Evolutionary conservation across 108 stramenopile species (phyloP).

Genomic region (Chaetoceros tenuissimus): DNA sequence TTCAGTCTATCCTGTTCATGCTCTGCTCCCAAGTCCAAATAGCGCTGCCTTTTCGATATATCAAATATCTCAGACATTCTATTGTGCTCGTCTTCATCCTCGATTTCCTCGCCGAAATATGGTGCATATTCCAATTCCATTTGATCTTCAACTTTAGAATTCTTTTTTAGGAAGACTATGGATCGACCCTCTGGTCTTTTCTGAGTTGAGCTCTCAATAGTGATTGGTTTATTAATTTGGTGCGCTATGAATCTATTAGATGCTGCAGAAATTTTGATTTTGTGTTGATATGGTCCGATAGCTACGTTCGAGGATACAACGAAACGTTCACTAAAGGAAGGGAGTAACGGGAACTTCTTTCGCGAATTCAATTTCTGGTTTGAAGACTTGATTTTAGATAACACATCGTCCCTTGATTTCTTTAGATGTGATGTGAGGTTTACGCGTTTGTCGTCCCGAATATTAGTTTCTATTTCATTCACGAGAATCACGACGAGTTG

Average conservation of each 20-base stretch:
- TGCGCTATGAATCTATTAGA: not conserved
- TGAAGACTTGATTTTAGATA: too few species aligned
- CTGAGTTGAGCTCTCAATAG: conserved; percentile 16
- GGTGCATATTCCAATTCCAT: conserved; percentile 40
- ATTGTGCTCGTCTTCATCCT: conserved; percentile 23
- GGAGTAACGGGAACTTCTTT: too few species aligned
- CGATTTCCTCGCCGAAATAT: conserved; percentile 71
- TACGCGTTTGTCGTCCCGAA: too few species aligned
- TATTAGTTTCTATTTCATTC: too few species aligned
- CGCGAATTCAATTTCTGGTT: too few species aligned
- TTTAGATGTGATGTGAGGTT: too few species aligned
- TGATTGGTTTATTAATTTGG: not conserved
- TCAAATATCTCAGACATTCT: conserved; percentile 31
- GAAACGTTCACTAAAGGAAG: too few species aligned
- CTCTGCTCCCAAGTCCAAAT: conserved; percentile 27
- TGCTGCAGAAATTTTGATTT: too few species aligned
- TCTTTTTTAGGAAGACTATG: conserved; percentile 22
- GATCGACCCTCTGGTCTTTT: conserved; percentile 23
- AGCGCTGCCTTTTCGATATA: conserved; percentile 13
- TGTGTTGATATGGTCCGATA: too few species aligned
- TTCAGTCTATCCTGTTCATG: conserved; percentile 19
- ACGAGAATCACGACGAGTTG: too few species aligned
- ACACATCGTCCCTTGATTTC: too few species aligned
- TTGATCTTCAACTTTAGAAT: conserved; percentile 30
- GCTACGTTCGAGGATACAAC: too few species aligned